phyloP scores from a whole-genome alignment of 2,329 filamentous ascomycete species.

The Diaporthe velutina region DNA sequence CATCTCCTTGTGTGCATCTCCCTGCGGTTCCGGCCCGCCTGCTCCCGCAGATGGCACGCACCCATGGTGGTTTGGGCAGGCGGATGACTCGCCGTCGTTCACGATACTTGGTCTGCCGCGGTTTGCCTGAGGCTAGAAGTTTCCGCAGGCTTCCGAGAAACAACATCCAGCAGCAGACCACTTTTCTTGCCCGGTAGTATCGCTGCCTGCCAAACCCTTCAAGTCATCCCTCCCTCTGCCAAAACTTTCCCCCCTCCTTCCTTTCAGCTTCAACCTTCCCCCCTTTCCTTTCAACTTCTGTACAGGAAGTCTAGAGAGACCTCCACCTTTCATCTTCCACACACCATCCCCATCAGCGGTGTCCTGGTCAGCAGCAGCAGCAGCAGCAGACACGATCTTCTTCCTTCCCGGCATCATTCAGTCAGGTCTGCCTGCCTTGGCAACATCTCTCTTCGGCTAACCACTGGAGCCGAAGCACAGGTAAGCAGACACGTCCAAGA shows the following conservation, averaged over 20 bases:
- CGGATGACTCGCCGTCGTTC: not conserved
- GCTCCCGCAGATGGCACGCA: not conserved
- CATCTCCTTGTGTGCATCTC: not conserved
- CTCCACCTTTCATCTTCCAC: not conserved
- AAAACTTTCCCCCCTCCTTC: not conserved
- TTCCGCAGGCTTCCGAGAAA: not conserved
- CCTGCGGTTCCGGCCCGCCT: not conserved
- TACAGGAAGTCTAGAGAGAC: not conserved
- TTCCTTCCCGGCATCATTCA: not conserved
- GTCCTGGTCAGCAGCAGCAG: not conserved
- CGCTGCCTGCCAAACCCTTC: not conserved
- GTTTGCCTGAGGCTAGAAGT: not conserved
- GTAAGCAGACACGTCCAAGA: not conserved
- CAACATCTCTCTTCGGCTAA: not conserved
- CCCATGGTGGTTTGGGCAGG: not conserved
- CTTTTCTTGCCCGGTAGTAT: not conserved
- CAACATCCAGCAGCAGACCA: not conserved
- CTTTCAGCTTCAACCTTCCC: not conserved
- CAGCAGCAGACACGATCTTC: not conserved
- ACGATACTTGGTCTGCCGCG: not conserved
- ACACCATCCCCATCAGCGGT: not conserved
- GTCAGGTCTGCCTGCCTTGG: not conserved
- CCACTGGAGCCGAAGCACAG: not conserved
- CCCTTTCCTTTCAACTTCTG: not conserved
- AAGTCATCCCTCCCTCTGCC: not conserved